Evolutionary conservation across 805 yeast species (phyloP), one percentile per base, ranked within the genome.

Genomic region (Cyberlindnera mrakii): DNA sequence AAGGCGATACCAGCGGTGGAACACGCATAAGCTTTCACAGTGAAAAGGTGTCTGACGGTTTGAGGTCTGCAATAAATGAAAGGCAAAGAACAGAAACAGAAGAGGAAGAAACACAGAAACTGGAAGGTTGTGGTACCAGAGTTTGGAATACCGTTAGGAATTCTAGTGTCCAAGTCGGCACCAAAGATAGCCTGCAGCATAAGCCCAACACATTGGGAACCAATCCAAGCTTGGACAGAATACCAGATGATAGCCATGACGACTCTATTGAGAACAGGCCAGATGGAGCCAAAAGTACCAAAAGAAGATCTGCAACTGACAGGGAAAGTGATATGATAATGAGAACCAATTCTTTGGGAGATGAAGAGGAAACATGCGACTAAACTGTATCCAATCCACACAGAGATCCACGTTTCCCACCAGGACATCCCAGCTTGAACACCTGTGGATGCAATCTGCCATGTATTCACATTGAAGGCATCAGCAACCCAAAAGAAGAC

Each of bases 331-430:
- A 87, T 70, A 57, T 89, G 96, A 58, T 88, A 85, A 49, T 75
- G 74, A 15, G 88, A 72, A 53, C 96, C 97, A 42, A 85, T 75
- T 54, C 95, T 71, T 13, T 95, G 84, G 15, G 85, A 72, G 17
- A 79, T 58, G 5, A 77, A 74, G 17, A 89, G 82, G 54, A 87
- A 85, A 1, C 73, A 54, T 50, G 84, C 93, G 48, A 85, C 80
- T 39, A 85, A 62, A 18, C 72, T 57, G 61, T 88, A 88, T 6
- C 96, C 96, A 16, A 88, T 50, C 93, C 95, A 86, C 29, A 88
- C 93, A 1, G 93, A 77, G 31, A 88, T 63, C 95, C 96, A 88
- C 9, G 85, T 80, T 58, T 82, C 90, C 95, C 95, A 88, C 95
- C 96, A 87, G 15, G 81, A 76, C 63, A 88, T 65, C 9, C 95